Base-by-base conservation (phyloP, 345 rosid species). In the Carallia brachiata region DNA sequence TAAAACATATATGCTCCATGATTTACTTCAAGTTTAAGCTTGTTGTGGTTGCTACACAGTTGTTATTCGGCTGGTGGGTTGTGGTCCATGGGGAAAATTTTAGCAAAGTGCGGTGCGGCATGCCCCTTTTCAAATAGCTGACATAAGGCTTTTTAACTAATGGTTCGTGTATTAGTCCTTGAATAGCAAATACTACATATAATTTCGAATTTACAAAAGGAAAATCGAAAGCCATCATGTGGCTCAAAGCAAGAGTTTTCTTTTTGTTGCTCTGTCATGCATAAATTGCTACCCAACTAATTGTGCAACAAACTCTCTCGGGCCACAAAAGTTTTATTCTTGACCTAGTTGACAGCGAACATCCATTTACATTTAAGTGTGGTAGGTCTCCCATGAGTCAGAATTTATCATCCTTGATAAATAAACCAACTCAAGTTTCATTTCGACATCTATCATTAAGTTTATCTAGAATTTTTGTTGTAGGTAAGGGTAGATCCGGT, bases 31-130 rank as follows among this genome's bases (percentile, higher is more conserved):
- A n/a, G 1, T 2, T 12, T 23, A n/a, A n/a, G n/a, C n/a, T n/a
- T 65, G 12, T 52, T 34, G 17, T 52, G 15, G 36, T 30, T 65
- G 34, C 6, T 66, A 23, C 28, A 34, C n/a, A 66, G 13, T n/a
- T 52, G 69, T 52, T 65, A 32, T 63, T 15, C n/a, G 53, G 60
- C 40, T 52, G 61, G 69, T 34, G 60, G 48, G 69, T 66, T 54
- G 69, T 31, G 53, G 50, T 27, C 17, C 39, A 52, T 53, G 27
- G 70, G 70, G 37, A 66, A 66, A 66, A 23, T 19, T 54, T 44
- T 44, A 44, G 50, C 5, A 13, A 15, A n/a, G 61, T 48, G 2
- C 28, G 27, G 61, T 27, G 36, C 52, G 55, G 23, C 27, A 19
- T 0, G 6, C 36, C 8, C 8, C 32, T 37, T 66, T 54, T 27